Evolutionary conservation across 78 protist species (phyloP).

Genomic region (Capsaspora owczarzaki): DNA sequence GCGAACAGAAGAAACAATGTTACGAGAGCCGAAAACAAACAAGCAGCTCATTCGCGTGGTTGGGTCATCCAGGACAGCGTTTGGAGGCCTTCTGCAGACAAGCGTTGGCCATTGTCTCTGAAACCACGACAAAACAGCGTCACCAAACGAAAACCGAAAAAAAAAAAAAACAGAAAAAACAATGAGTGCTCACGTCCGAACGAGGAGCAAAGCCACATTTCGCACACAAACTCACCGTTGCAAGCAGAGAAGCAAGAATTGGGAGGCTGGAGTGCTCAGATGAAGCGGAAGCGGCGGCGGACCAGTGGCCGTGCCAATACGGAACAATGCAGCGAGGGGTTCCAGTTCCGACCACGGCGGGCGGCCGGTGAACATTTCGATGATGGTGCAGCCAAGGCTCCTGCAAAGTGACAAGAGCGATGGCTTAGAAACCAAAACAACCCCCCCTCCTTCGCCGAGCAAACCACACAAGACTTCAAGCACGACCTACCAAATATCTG

Average conservation of each 20-base stretch:
- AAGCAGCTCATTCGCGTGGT: too few relatives aligned
- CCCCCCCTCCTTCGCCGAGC: neutral
- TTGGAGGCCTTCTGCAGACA: too few relatives aligned
- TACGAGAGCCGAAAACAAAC: too few relatives aligned
- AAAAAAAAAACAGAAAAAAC: too few relatives aligned
- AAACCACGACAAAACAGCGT: too few relatives aligned
- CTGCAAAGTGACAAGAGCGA: neutral
- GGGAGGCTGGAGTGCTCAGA: neutral
- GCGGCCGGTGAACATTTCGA: constrained; percentile 42
- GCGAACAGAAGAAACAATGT: too few relatives aligned
- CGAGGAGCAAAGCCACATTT: neutral
- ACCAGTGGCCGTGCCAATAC: neutral
- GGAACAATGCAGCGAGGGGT: neutral
- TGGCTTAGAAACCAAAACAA: neutral
- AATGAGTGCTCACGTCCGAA: too few relatives aligned
- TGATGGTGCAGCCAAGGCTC: constrained; percentile 34
- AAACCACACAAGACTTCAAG: neutral
- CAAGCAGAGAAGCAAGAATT: neutral
- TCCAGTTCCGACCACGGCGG: constrained; percentile 27
- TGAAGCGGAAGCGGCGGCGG: neutral
- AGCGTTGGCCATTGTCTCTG: too few relatives aligned
- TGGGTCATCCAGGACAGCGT: too few relatives aligned
- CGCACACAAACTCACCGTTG: neutral
- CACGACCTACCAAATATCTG: constrained; percentile 19
- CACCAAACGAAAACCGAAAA: too few relatives aligned